phyloP scores from a whole-genome alignment of 208 protist species.

The Wallacemonas sp. region DNA sequence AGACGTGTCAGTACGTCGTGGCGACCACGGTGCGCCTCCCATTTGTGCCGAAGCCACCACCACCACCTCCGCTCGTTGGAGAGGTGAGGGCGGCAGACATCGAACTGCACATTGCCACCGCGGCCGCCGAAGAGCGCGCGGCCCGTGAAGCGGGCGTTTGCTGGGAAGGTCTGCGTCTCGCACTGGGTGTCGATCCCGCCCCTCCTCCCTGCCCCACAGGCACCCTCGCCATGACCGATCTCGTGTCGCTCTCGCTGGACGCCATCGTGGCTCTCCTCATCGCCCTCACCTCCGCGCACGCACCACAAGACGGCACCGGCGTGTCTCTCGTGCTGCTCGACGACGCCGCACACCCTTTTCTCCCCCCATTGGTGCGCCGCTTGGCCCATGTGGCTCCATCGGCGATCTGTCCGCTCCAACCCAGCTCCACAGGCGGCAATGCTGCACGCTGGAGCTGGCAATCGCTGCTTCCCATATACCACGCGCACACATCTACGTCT shows the following conservation, averaged over 20 bases:
- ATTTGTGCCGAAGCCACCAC: conserved; percentile 15
- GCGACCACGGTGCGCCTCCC: conserved; percentile 19
- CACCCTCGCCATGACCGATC: neutral
- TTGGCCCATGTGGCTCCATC: conserved; percentile 12
- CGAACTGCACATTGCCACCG: neutral
- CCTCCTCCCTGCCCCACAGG: neutral
- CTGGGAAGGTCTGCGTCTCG: conserved; percentile 37
- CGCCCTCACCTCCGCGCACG: conserved; percentile 41
- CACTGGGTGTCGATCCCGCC: conserved; percentile 25
- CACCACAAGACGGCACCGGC: conserved; percentile 11
- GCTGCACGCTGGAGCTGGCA: conserved; percentile 7
- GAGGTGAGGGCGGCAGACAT: neutral
- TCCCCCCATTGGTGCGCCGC: conserved; percentile 17
- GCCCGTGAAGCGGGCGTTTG: conserved; percentile 1
- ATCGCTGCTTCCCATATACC: conserved; percentile 2
- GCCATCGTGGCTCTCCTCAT: conserved; percentile 35
- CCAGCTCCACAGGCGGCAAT: neutral
- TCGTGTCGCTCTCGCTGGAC: conserved; percentile 44
- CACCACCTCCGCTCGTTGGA: neutral
- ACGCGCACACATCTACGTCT: neutral
- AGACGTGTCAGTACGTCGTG: conserved; percentile 16
- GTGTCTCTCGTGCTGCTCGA: conserved; percentile 41
- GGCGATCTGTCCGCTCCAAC: conserved; percentile 6
- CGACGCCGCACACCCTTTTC: conserved; percentile 20
- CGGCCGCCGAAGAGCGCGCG: neutral